Conservation (phyloP, 768 basidiomycete species). For the Tylopilus rubrobrunneus region DNA sequence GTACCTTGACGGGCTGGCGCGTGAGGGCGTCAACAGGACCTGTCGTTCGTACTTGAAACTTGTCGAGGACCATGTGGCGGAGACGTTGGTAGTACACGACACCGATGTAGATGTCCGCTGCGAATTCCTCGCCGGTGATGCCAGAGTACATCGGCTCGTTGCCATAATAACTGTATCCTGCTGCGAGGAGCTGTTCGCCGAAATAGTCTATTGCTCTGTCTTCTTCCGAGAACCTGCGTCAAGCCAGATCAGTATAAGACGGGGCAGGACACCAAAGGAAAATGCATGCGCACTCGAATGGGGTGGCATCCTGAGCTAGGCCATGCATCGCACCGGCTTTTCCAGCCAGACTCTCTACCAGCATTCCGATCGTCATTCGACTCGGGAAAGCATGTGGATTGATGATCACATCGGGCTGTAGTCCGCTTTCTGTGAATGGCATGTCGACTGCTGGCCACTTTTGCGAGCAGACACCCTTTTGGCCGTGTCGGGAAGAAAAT, state of each 20-base stretch:
- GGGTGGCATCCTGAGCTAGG: constrained; percentile 96
- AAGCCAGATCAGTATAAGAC: constrained; percentile 8
- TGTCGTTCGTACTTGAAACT: constrained; percentile 98
- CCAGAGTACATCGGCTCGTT: constrained; percentile 99
- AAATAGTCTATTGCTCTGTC: constrained; percentile 99
- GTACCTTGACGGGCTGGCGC: constrained; percentile 93
- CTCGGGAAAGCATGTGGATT: constrained; percentile 99
- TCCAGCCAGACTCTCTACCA: constrained; percentile 99
- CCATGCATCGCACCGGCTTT: constrained; percentile 99
- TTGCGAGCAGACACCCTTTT: constrained; percentile 99
- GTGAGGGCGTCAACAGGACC: constrained; percentile 96
- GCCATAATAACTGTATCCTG: constrained; percentile 98
- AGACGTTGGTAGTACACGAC: constrained; percentile 98
- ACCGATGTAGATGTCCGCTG: constrained; percentile 97
- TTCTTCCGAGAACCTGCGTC: constrained; percentile 81
- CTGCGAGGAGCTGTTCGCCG: constrained; percentile 86
- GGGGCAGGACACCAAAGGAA: not conserved
- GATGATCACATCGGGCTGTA: constrained; percentile 99
- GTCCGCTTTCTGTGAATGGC: constrained; percentile 98
- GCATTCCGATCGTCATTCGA: constrained; percentile 99
- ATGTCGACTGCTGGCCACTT: constrained; percentile 98
- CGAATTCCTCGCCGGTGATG: constrained; percentile 97
- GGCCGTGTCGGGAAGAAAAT: constrained; percentile 97
- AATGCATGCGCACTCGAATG: constrained; percentile 74
- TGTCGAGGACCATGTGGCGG: constrained; percentile 99